phyloP scores from a whole-genome alignment of 169 alveolate genomes.

The Toxoplasma gondii region DNA sequence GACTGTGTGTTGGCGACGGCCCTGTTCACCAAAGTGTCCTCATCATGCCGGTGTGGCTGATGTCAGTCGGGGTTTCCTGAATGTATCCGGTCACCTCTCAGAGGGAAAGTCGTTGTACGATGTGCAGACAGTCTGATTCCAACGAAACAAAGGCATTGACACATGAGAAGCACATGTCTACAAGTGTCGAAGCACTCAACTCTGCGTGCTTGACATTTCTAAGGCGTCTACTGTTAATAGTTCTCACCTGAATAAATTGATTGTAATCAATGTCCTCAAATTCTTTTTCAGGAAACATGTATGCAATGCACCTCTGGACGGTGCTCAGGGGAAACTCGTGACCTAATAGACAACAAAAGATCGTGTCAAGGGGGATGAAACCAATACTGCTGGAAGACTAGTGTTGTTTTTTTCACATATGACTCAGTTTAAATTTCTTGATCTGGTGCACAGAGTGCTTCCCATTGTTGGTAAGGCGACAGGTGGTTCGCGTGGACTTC shows the following conservation, averaged over 20 bases:
- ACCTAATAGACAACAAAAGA: background rate
- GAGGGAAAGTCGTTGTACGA: constrained; percentile 18
- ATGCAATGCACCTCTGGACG: constrained; percentile 28
- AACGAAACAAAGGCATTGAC: background rate
- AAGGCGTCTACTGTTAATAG: background rate
- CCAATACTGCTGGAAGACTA: background rate
- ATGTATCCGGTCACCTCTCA: background rate
- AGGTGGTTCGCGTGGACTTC: too few species aligned
- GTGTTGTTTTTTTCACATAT: too few species aligned
- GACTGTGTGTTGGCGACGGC: too few species aligned
- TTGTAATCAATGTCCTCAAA: constrained; percentile 6
- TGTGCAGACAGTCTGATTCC: background rate
- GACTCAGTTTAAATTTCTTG: too few species aligned
- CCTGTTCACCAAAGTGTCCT: too few species aligned
- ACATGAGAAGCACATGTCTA: background rate
- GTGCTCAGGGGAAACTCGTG: constrained; percentile 1
- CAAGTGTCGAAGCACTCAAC: background rate
- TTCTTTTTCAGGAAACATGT: background rate
- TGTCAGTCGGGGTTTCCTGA: too few species aligned
- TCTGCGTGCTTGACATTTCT: background rate
- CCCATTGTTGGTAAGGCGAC: too few species aligned
- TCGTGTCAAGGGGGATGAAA: background rate
- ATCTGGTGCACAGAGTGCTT: too few species aligned
- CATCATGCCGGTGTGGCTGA: too few species aligned
- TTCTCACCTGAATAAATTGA: constrained; percentile 13